A percentile compares a stretch with the other conserved stretches of the same genome.
Evolutionary conservation across 352 stramenopile species (phyloP).

Genomic region (Phytopythium delawarense): DNA sequence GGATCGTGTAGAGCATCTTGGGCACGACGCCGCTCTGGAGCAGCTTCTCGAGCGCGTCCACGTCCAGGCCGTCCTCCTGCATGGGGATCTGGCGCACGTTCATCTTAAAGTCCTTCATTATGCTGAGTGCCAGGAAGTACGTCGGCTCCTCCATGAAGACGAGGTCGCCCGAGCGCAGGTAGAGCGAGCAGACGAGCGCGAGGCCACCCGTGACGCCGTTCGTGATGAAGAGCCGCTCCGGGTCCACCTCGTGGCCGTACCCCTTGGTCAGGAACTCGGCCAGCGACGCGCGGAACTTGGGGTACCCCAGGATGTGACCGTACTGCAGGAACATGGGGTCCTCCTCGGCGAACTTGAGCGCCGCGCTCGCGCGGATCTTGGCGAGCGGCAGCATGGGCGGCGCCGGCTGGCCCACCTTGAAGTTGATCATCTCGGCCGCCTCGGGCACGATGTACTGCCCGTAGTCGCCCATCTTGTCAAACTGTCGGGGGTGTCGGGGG

Average conservation of each 20-base stretch:
- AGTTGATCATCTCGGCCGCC: slow-evolving; percentile 86
- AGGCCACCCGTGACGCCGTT: slow-evolving; percentile 91
- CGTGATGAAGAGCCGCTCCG: slow-evolving; percentile 90
- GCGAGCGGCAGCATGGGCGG: slow-evolving; percentile 81
- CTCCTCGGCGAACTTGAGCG: slow-evolving; percentile 78
- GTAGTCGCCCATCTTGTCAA: slow-evolving; percentile 71
- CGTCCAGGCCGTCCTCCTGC: slow-evolving; percentile 83
- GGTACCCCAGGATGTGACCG: slow-evolving; percentile 85
- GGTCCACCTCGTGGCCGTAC: slow-evolving; percentile 70
- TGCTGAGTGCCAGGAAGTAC: slow-evolving; percentile 92
- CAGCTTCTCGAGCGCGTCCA: slow-evolving; percentile 85
- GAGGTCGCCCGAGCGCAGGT: slow-evolving; percentile 83
- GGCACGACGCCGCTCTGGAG: slow-evolving; percentile 69
- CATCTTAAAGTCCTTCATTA: slow-evolving; percentile 94
- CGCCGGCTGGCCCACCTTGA: slow-evolving; percentile 86
- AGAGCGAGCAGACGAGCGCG: slow-evolving; percentile 87
- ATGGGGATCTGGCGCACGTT: slow-evolving; percentile 89
- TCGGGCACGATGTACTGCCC: slow-evolving; percentile 80
- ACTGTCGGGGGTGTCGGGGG: neutral
- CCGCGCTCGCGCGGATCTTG: slow-evolving; percentile 76
- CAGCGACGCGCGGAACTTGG: slow-evolving; percentile 77
- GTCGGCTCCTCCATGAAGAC: slow-evolving; percentile 93
- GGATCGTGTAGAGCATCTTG: slow-evolving; percentile 94
- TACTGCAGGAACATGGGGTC: slow-evolving; percentile 90
- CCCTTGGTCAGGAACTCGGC: slow-evolving; percentile 76